Evolutionary conservation across 805 yeast genomes (phyloP).

Genomic region (Nakazawaea wickerhamii): DNA sequence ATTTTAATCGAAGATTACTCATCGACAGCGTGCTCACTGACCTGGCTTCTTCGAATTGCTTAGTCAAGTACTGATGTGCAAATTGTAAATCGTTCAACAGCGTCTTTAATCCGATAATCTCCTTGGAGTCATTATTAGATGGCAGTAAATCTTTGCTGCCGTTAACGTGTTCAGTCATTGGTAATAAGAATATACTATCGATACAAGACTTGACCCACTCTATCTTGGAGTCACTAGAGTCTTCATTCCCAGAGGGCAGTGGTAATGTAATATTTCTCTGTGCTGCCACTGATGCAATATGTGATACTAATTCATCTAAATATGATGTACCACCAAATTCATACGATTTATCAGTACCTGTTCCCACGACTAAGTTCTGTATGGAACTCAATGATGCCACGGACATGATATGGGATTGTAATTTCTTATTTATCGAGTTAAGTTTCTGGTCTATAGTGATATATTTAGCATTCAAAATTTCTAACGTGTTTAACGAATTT

Average conservation of each 20-base stretch:
- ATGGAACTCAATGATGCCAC: conserved; percentile 2
- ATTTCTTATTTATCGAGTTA: neutral
- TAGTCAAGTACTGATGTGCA: conserved; percentile 63
- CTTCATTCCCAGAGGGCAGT: neutral
- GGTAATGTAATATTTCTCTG: conserved; percentile 38
- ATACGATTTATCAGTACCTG: neutral
- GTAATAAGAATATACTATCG: conserved; percentile 24
- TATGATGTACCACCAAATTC: conserved; percentile 5
- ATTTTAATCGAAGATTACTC: conserved; percentile 48
- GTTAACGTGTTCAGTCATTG: conserved; percentile 9
- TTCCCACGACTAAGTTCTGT: conserved; percentile 2
- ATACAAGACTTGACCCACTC: conserved; percentile 36
- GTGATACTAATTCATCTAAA: conserved; percentile 40
- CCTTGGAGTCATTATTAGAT: conserved; percentile 3
- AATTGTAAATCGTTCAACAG: conserved; percentile 66
- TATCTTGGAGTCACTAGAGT: neutral
- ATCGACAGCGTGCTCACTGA: conserved; percentile 47
- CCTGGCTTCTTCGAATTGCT: conserved; percentile 64
- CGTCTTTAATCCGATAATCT: conserved; percentile 32
- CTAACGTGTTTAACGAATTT: neutral
- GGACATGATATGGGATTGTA: conserved; percentile 1
- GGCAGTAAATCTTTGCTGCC: conserved; percentile 19
- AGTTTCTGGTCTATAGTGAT: neutral
- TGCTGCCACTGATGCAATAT: conserved; percentile 41
- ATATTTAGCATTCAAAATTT: neutral